A percentile compares a stretch with the other conserved stretches of the same genome.
Conservation (phyloP, 306 rosid species). For the Prunus mongolica region DNA sequence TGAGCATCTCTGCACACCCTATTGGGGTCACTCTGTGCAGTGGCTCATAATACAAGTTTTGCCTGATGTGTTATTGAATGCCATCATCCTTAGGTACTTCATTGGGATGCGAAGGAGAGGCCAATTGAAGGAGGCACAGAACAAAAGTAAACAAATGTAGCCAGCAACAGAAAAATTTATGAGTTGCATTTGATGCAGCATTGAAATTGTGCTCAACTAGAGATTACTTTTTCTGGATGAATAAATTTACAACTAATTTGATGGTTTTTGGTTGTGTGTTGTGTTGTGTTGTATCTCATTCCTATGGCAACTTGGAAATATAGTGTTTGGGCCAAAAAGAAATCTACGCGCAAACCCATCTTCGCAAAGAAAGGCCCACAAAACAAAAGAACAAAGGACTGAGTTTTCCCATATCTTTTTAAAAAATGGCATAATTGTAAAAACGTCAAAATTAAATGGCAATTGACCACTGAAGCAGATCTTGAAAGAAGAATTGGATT, state of each 20-base stretch:
- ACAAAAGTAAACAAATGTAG: neutral
- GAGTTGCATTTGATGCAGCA: neutral
- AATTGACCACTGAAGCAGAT: no score
- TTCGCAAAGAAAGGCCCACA: no score
- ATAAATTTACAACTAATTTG: neutral
- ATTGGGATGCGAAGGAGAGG: neutral
- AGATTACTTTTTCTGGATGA: neutral
- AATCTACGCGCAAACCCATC: no score
- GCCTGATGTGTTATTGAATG: conserved; percentile 14
- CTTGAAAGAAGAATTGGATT: no score
- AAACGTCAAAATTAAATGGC: no score
- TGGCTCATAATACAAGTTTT: neutral
- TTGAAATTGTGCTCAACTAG: neutral
- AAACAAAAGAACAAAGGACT: no score
- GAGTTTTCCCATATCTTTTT: no score
- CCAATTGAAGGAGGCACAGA: conserved; percentile 14
- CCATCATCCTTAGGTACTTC: neutral
- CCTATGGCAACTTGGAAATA: neutral
- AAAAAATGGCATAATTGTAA: no score
- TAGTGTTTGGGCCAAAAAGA: no score
- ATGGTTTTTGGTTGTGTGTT: neutral
- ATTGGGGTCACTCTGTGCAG: conserved; percentile 27
- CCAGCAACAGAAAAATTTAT: neutral
- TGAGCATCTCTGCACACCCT: conserved; percentile 19
- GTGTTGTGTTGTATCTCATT: neutral